Percentiles rank a stretch among this genome's conserved stretches.
Evolutionary conservation across 371 early-diverging fungal genomes (phyloP).

Genomic region (Fennellomyces sp.): DNA sequence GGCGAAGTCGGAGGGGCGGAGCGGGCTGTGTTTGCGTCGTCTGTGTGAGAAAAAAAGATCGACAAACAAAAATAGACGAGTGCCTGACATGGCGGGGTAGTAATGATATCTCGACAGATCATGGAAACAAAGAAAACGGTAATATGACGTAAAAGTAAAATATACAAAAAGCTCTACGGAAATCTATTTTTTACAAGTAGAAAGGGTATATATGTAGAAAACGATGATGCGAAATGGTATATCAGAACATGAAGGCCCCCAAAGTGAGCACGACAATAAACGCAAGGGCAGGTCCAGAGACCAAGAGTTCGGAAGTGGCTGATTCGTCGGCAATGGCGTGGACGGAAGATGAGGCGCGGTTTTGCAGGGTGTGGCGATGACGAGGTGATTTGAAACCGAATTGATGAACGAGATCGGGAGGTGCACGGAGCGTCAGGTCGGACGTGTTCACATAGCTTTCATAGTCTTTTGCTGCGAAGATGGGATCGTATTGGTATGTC

Average conservation of each 20-base stretch:
- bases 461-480: conserved; percentile 14
- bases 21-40: too few species aligned
- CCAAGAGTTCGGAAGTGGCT: conserved; percentile 5
- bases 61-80: too few species aligned
- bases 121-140: too few species aligned
- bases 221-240: too few species aligned
- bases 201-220: too few species aligned
- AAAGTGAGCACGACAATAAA: conserved; percentile 19
- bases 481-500: conserved; percentile 3
- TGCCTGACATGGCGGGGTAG: too few species aligned
- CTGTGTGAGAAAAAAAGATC: too few species aligned
- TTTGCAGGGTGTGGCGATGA: neutral
- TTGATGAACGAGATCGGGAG: neutral
- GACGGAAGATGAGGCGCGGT: neutral
- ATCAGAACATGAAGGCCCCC: conserved; percentile 21
- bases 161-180: too few species aligned
- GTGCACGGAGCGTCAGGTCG: neutral
- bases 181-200: too few species aligned
- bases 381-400: neutral
- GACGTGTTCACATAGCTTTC: conserved; percentile 10
- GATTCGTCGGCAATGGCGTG: neutral
- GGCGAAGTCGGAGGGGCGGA: too few species aligned
- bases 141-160: too few species aligned
- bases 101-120: too few species aligned
- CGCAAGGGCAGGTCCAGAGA: conserved; percentile 20